These are phyloP conservation scores for Lasiodiplodia gonubiensis DNA, from an alignment of 2,329 filamentous ascomycete species.

Conservation along the genomic window DNA sequence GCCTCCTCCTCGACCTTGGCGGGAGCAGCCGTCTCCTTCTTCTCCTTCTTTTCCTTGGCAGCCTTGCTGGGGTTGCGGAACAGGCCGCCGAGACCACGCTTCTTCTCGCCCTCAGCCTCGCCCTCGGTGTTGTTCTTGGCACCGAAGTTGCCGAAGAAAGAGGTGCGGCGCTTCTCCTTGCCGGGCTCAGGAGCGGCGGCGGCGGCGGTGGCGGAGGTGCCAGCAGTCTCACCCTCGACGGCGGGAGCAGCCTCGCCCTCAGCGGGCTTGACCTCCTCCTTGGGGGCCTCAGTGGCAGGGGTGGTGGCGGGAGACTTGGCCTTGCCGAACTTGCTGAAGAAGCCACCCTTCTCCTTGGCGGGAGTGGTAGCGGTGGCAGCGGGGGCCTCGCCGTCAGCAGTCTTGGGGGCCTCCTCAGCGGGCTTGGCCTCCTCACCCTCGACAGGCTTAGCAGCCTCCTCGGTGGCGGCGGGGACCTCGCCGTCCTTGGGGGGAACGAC, in stretches of 20 bases:
- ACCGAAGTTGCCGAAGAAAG: constrained; percentile 57
- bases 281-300: constrained; percentile 43
- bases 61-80: constrained; percentile 49
- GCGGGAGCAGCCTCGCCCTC: constrained; percentile 31
- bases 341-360: constrained; percentile 61
- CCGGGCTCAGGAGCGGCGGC: constrained; percentile 47
- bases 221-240: constrained; percentile 33
- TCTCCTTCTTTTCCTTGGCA: constrained; percentile 29
- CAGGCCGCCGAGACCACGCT: constrained; percentile 39
- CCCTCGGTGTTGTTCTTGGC: constrained; percentile 58
- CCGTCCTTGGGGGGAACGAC: constrained; percentile 55
- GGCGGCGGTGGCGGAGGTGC: constrained; percentile 33
- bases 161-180: constrained; percentile 59
- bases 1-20: constrained; percentile 41
- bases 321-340: constrained; percentile 66
- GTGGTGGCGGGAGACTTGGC: constrained; percentile 59
- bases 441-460: constrained; percentile 36
- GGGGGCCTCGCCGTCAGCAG: constrained; percentile 29
- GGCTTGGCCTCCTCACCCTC: constrained; percentile 33
- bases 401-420: constrained; percentile 33
- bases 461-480: constrained; percentile 44
- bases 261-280: constrained; percentile 37
- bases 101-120: constrained; percentile 37
- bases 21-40: constrained; percentile 38
- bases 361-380: constrained; percentile 48